Conservation (phyloP, 306 rosid species). For the Pterocarpus santalinus region DNA sequence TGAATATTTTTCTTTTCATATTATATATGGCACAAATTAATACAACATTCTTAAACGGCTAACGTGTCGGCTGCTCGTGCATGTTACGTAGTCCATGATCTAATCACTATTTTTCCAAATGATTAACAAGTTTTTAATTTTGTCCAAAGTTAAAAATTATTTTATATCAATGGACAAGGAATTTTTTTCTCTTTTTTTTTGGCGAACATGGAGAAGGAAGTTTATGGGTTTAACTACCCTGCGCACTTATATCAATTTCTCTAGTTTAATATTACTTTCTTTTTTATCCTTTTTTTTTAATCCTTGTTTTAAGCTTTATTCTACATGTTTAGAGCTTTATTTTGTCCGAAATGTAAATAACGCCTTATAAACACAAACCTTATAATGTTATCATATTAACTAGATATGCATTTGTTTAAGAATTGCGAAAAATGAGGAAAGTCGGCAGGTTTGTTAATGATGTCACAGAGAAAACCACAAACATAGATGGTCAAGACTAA, state of each 20-base stretch:
- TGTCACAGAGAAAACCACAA: slow-evolving; percentile 13
- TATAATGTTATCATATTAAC: slow-evolving; percentile 26
- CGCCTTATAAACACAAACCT: slow-evolving; percentile 13
- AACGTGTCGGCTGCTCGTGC: slow-evolving; percentile 52
- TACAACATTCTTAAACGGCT: slow-evolving; percentile 49
- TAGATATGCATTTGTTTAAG: background rate
- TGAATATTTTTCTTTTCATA: slow-evolving; percentile 9
- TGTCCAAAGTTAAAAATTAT: background rate
- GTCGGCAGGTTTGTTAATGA: slow-evolving; percentile 52
- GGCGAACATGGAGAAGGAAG: slow-evolving; percentile 40
- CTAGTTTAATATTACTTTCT: background rate
- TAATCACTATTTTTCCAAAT: slow-evolving; percentile 37
- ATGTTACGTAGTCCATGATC: slow-evolving; percentile 45
- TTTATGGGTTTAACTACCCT: slow-evolving; percentile 40
- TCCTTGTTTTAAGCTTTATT: background rate
- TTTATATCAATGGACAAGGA: slow-evolving; percentile 35
- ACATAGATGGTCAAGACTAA: slow-evolving; percentile 24
- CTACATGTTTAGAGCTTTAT: background rate
- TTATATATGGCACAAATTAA: slow-evolving; percentile 27
- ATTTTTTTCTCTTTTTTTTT: background rate
- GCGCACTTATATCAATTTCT: slow-evolving; percentile 17
- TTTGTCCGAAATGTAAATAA: background rate
- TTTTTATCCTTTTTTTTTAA: background rate
- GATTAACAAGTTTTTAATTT: slow-evolving; percentile 20
- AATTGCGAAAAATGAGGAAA: slow-evolving; percentile 14